Evolutionary conservation across 1,139 yeast species (phyloP), one percentile per base, ranked within the genome.

Genomic region (Scheffersomyces insectosa): DNA sequence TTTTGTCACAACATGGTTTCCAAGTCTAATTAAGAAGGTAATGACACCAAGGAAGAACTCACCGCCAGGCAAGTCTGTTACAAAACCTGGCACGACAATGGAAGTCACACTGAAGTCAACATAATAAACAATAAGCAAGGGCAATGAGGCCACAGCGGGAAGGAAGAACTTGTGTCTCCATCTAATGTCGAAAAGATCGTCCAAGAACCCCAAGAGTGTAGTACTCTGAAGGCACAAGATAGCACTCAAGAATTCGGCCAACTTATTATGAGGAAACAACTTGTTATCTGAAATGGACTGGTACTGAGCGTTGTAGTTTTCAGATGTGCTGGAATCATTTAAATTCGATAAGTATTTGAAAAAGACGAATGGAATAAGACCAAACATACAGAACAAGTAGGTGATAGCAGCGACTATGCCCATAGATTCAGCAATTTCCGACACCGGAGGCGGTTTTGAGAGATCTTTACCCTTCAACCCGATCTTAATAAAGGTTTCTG

Each of bases 141-240:
- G 99, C 40, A 93, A 83, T 1, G 96, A 84, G 0, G 97, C 97
- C 44, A 95, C 82, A 0, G 97, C 97, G 0, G 99, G 99, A 52
- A 93, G 63, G 59, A 93, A 89, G 67, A 93, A 89, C 72, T 93
- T 93, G 68, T 93, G 96, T 60, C 99, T 77, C 99, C 99, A 93
- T 52, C 97, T 79, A 48, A 93, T 83, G 64, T 93, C 99, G 60
- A 93, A 93, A 55, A 93, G 72, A 66, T 93, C 99, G 63, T 93
- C 99, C 41, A 95, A 88, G 25, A 93, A 76, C 0, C 99, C 99
- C 40, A 93, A 72, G 42, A 95, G 69, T 13, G 90, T 78, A 62
- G 95, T 91, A 51, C 91, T 82, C 64, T 89, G 91, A 39, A 93
- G 69, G 48, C 96, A 88, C 47, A 93, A 68, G 10, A 91, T 72